Base-by-base conservation (phyloP, 1,284 basidiomycete species). In the Rhodotorula sp. region DNA sequence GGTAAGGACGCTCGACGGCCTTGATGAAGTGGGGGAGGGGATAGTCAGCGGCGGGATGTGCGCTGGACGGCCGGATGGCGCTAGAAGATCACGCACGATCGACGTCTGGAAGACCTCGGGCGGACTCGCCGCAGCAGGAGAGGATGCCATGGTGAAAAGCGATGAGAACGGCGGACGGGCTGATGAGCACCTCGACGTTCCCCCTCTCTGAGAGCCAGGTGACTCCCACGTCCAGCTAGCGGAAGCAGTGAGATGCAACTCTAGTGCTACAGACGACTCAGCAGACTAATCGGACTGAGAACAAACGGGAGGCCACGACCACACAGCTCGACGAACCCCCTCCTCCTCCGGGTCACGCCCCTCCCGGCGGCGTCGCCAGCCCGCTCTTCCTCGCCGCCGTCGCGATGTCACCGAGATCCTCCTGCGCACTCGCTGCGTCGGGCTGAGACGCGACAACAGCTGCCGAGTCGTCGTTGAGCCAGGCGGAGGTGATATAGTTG, bases 401-500 rank as follows among this genome's bases (percentile, higher is more conserved):
- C 12, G 46, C 22, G 8, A 48, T 46, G 32, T 60, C 44, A 12
- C 44, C 59, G 1, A 48, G 10, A 12, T 48, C 59, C 32, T 57
- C 15, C 37, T 57, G 36, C 5, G 19, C 37, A 13, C 22, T 34
- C 32, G n/a, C 59, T 32, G 21, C 59, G 12, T 15, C 29, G 32
- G 29, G 4, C 19, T 44, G n/a, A 10, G 29, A 19, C 2, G 29
- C 44, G 9, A 21, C 27, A 29, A 29, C 21, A 13, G 54, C 17
- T 3, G 36, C 19, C 22, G 58, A 29, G 13, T 46, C 39, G 41
- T 67, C 53, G 60, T 61, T 67, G n/a, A 82, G 77, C 81, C 81
- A 82, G 22, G 78, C 78, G 81, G 96, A 97, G 83, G 91, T 92
- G 88, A 98, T 96, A 82, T 98, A 98, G 82, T 98, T 98, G 72